A percentile compares a stretch with the other conserved stretches of the same genome.
phyloP scores from a whole-genome alignment of 2,329 filamentous ascomycete species.

The Fusarium praegraminearum region DNA sequence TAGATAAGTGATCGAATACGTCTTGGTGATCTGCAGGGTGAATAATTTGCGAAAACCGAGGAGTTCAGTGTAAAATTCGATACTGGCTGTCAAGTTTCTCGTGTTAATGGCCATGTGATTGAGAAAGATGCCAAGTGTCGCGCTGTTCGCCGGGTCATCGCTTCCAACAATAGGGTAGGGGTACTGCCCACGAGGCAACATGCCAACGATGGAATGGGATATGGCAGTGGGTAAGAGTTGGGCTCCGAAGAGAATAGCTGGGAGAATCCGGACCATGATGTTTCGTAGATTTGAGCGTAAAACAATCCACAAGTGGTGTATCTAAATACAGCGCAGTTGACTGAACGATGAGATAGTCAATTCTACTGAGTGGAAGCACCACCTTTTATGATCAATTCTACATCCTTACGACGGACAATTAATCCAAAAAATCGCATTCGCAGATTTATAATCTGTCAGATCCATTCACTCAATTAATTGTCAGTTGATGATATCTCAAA shows the following conservation, averaged over 20 bases:
- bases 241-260: not conserved
- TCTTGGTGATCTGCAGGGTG: not conserved
- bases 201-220: not conserved
- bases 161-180: not conserved
- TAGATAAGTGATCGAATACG: conserved; percentile 4
- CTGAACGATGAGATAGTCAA: not conserved
- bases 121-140: not conserved
- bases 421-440: not conserved
- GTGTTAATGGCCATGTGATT: conserved; percentile 11
- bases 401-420: not conserved
- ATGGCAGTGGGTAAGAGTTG: not conserved
- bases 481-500: not conserved
- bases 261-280: not conserved
- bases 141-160: not conserved
- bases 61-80: conserved; percentile 12
- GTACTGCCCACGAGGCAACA: not conserved
- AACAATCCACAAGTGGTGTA: no score
- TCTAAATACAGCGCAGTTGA: no score
- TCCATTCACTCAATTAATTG: not conserved
- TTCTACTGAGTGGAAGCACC: accelerated
- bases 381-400: not conserved
- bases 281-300: accelerated
- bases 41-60: conserved; percentile 11
- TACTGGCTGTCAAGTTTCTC: conserved; percentile 5
- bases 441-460: not conserved